Percentiles rank a stretch among this genome's conserved stretches.
Conservation (phyloP, 257 asterid genomes). For the Voacanga thouarsii region DNA sequence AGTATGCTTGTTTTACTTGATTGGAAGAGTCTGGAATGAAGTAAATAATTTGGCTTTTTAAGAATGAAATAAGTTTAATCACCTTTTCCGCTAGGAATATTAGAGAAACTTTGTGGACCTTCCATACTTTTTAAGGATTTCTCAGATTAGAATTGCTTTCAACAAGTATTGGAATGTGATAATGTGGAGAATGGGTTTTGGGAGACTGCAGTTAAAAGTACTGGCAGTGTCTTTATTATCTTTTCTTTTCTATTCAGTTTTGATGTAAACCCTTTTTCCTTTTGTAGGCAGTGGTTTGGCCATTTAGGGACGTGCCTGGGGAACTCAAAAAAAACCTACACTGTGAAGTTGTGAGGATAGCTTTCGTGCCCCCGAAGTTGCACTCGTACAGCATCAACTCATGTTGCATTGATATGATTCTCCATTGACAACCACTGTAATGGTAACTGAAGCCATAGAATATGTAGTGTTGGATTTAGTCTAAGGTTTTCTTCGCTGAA, state of each 20-base stretch:
- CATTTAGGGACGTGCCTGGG: neutral
- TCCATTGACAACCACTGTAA: neutral
- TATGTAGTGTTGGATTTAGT: neutral
- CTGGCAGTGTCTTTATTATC: neutral
- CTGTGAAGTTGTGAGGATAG: neutral
- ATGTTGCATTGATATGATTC: neutral
- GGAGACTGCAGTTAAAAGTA: neutral
- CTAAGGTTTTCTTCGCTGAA: neutral
- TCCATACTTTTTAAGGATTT: too few species aligned
- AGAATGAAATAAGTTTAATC: neutral
- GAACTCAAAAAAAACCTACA: neutral
- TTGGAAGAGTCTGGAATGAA: neutral
- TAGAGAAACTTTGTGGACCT: neutral
- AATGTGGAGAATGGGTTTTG: neutral
- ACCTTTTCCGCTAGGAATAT: neutral
- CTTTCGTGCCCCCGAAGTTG: neutral
- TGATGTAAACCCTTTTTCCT: neutral
- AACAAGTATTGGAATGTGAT: neutral
- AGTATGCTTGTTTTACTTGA: constrained; percentile 3
- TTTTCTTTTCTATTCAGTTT: neutral
- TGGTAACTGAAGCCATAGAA: neutral
- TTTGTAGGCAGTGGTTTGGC: neutral
- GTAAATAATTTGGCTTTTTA: neutral
- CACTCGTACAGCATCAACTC: neutral
- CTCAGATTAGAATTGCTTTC: neutral